phyloP scores from a whole-genome alignment of 345 rosid genomes.

The Rhizophora apiculata region DNA sequence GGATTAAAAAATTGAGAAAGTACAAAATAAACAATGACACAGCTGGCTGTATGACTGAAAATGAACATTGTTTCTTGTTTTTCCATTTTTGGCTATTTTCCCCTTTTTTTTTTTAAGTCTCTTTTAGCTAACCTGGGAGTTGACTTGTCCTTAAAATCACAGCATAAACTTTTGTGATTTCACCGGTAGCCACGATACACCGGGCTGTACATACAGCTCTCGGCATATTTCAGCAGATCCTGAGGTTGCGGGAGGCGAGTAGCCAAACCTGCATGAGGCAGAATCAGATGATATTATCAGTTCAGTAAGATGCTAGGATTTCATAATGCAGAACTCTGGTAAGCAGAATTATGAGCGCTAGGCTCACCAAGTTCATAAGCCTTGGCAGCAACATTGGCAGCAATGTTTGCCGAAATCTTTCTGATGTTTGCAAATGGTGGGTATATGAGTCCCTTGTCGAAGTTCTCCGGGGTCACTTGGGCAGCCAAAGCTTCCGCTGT shows the following conservation, averaged over 20 bases:
- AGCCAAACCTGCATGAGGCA: slow-evolving; percentile 58
- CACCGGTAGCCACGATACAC: slow-evolving; percentile 43
- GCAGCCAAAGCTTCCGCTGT: slow-evolving; percentile 91
- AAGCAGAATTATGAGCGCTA: background rate
- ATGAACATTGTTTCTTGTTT: background rate
- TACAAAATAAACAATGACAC: background rate
- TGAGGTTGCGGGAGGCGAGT: slow-evolving; percentile 76
- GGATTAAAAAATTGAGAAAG: background rate
- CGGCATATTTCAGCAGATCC: slow-evolving; percentile 70
- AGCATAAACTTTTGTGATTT: background rate
- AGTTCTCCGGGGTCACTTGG: slow-evolving; percentile 70
- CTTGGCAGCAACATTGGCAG: slow-evolving; percentile 83
- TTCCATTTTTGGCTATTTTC: background rate
- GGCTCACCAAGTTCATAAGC: slow-evolving; percentile 88
- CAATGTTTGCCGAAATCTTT: slow-evolving; percentile 89
- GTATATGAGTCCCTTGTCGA: slow-evolving; percentile 73
- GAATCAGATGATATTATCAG: background rate
- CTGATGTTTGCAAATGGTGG: slow-evolving; percentile 87
- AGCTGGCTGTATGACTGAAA: background rate
- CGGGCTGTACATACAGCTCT: slow-evolving; percentile 94
- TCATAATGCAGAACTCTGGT: background rate
- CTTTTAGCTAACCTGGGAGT: background rate
- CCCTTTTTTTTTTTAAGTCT: background rate
- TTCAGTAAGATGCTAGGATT: background rate
- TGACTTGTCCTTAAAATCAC: background rate